phyloP scores from a whole-genome alignment of 2,329 filamentous ascomycete genomes.

The Fusarium torreyae region DNA sequence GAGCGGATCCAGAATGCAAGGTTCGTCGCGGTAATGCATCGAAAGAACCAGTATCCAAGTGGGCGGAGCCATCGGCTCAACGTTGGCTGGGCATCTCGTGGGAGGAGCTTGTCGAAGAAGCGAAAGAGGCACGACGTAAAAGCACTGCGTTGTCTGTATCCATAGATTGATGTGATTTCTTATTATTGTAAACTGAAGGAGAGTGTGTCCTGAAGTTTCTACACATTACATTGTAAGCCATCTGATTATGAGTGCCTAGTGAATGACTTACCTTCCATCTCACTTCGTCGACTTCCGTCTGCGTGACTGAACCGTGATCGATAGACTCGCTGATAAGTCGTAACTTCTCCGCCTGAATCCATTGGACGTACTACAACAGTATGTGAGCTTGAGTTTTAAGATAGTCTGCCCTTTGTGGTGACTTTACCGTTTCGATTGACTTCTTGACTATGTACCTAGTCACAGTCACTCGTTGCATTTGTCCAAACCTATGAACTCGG shows the following conservation, averaged over 20 bases:
- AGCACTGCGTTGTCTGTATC: neutral
- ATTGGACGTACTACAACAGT: neutral
- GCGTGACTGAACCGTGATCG: neutral
- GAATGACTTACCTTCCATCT: neutral
- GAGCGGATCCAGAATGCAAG: conserved; percentile 14
- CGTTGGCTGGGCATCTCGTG: conserved; percentile 21
- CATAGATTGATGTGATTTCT: neutral
- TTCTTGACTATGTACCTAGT: conserved; percentile 46
- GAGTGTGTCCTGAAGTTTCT: neutral
- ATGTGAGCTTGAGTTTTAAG: no score
- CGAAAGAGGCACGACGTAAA: neutral
- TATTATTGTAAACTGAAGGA: neutral
- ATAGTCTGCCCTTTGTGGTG: no score
- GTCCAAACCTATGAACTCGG: conserved; percentile 52
- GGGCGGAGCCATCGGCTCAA: neutral
- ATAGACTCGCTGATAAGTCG: neutral
- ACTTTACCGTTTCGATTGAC: conserved; percentile 46
- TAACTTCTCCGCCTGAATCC: neutral
- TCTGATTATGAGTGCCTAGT: neutral
- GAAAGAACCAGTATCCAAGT: neutral
- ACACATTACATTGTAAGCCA: neutral
- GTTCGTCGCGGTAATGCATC: accelerated
- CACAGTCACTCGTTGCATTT: conserved; percentile 46
- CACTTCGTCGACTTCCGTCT: neutral
- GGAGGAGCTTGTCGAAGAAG: conserved; percentile 18